phyloP scores from a whole-genome alignment of 768 basidiomycete genomes.

The Agrocybe praecox region DNA sequence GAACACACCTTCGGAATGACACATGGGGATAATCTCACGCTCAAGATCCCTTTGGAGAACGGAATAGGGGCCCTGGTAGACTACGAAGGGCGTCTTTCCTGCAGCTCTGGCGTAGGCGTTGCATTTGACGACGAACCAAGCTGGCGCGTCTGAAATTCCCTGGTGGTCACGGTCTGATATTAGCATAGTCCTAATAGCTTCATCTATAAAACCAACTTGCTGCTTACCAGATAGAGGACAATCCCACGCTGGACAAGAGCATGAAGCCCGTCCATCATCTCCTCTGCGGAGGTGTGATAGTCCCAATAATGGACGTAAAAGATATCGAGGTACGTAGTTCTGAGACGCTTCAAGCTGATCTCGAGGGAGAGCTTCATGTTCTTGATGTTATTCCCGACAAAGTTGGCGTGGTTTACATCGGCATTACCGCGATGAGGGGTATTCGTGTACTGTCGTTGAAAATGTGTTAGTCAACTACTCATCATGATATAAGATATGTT shows the following conservation, averaged over 20 bases:
- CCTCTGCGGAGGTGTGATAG: neutral
- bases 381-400: conserved; percentile 50
- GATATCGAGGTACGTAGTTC: neutral
- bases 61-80: conserved; percentile 54
- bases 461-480: neutral
- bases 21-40: conserved; percentile 55
- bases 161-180: conserved; percentile 31
- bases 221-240: neutral
- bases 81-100: conserved; percentile 49
- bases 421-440: conserved; percentile 25
- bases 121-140: conserved; percentile 49
- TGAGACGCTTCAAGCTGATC: neutral
- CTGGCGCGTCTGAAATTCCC: conserved; percentile 47
- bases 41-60: conserved; percentile 48
- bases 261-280: neutral
- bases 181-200: too few species aligned
- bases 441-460: conserved; percentile 29
- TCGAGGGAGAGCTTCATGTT: neutral
- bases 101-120: conserved; percentile 53
- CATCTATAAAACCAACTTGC: too few species aligned
- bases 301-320: neutral
- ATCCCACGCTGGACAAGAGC: neutral
- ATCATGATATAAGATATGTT: neutral
- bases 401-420: conserved; percentile 33
- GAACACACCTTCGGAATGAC: conserved; percentile 35